These are phyloP conservation scores for Cordyceps cicadae DNA, from an alignment of 2,329 filamentous ascomycete species.

Conservation along the genomic window DNA sequence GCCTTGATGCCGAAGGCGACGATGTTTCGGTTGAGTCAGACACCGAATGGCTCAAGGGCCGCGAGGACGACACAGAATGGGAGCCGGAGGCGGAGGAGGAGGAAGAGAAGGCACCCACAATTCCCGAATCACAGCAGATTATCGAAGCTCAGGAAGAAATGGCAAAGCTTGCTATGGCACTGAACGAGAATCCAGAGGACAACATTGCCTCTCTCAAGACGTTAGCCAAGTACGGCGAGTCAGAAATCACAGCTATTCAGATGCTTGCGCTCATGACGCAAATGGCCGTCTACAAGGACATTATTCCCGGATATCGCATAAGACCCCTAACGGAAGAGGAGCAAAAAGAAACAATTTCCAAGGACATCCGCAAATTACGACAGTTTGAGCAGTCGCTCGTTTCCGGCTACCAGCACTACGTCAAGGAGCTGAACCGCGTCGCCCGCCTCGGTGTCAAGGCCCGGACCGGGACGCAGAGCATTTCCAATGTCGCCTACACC, in stretches of 20 bases:
- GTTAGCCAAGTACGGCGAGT: constrained; percentile 64
- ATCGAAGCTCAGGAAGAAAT: constrained; percentile 85
- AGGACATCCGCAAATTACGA: constrained; percentile 76
- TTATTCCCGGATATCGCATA: constrained; percentile 95
- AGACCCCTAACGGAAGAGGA: constrained; percentile 70
- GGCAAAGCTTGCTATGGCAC: constrained; percentile 66
- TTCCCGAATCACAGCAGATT: constrained; percentile 73
- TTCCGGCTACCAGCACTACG: constrained; percentile 73
- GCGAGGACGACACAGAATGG: constrained; percentile 43
- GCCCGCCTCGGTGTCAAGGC: constrained; percentile 47
- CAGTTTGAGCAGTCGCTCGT: constrained; percentile 84
- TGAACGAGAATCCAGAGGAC: constrained; percentile 93
- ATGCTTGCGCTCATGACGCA: constrained; percentile 84
- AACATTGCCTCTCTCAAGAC: constrained; percentile 72
- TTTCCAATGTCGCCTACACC: constrained; percentile 70
- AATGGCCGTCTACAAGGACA: constrained; percentile 84
- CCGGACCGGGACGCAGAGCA: constrained; percentile 33
- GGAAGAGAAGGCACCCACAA: constrained; percentile 46
- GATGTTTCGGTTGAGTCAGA: constrained; percentile 53
- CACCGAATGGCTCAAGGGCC: constrained; percentile 55
- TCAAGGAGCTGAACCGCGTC: constrained; percentile 64
- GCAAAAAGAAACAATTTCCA: constrained; percentile 72
- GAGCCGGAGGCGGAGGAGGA: constrained; percentile 39
- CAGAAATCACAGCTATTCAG: constrained; percentile 63
- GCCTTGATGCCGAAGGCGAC: constrained; percentile 48